Base-by-base conservation (phyloP, 352 stramenopile genomes). In the Globisporangium middletonii region DNA sequence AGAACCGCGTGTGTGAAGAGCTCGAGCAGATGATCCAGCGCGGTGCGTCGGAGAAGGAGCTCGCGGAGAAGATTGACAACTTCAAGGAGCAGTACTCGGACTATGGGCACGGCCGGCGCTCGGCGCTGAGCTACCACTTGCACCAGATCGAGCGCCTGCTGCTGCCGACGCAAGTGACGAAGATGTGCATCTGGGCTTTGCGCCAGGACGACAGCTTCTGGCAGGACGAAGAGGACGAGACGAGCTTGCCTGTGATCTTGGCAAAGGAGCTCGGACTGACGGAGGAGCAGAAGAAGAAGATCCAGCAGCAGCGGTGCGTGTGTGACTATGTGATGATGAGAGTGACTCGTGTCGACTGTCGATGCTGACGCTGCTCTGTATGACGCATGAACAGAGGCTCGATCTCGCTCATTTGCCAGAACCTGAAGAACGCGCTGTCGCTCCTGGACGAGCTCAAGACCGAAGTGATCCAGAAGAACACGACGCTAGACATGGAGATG, bases 11-110 rank as follows among this genome's bases (percentile, higher is more conserved):
- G 57, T 91, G 79, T 55, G 75, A 92, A 56, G 79, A 93, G 59
- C 72, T 94, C 5, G 77, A 91, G 64, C 67, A 80, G 44, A 93
- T 94, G 85, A 89, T 94, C 57, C 68, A 88, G 65, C 67, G 79
- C 43, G 79, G 77, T 43, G 81, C 82, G 38, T 86, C 68, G 9
- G 92, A 97, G 70, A 86, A 84, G 38, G 86, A 93, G 56, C 81
- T 98, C 7, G 93, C 93, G 50, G 85, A 95, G 59, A 97, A 97
- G 70, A 97, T 98, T 48, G 89, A 98, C 73, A 97, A 97, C 65
- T 97, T 97, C 67, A 96, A 96, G 38, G 93, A 97, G 68, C 82
- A 92, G 69, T 94, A 92, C 71, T 90, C 78, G 63, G 81, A 93
- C 72, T 98, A 98, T 71, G 93, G 93, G 26, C 82, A 91, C 60